A percentile compares a stretch with the other conserved stretches of the same genome.
Evolutionary conservation across 1,284 basidiomycete genomes (phyloP).

Genomic region (Puccinia horiana): DNA sequence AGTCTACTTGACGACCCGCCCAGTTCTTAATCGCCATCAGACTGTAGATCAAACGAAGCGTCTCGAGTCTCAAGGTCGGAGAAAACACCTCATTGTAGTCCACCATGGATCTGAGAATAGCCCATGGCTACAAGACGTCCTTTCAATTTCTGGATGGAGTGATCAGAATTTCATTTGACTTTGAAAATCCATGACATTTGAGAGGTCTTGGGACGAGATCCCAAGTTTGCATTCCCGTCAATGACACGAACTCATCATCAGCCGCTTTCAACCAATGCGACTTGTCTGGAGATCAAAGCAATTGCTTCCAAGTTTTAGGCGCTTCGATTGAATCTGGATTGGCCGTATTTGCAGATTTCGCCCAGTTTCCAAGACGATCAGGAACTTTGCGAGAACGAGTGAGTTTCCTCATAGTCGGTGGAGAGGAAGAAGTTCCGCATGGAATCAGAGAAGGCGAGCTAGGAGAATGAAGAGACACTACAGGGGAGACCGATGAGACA

Average conservation of each 20-base stretch:
- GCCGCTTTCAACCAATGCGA: neutral
- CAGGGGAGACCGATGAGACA: too few relatives aligned
- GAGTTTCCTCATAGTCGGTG: too few relatives aligned
- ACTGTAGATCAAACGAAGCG: constrained; percentile 1
- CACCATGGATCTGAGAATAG: constrained; percentile 47
- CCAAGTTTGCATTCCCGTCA: neutral
- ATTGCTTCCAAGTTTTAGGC: neutral
- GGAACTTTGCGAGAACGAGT: too few relatives aligned
- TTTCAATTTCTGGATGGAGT: constrained; percentile 24
- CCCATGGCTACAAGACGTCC: too few relatives aligned
- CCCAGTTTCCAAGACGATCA: neutral
- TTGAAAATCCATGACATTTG: too few relatives aligned
- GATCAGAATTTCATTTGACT: too few relatives aligned
- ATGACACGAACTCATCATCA: neutral
- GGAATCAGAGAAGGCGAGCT: too few relatives aligned
- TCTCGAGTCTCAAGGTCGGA: constrained; percentile 1
- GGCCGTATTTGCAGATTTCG: neutral
- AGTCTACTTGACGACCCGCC: constrained; percentile 35
- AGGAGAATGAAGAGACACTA: too few relatives aligned
- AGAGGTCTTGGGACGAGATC: neutral
- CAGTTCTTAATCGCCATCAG: neutral
- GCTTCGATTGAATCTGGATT: too few relatives aligned
- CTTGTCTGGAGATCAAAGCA: neutral
- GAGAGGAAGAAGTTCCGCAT: too few relatives aligned
- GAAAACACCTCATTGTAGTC: constrained; percentile 50